These are phyloP conservation scores for Eutrema salsugineum DNA, from an alignment of 441 rosid species.

Conservation along the genomic window DNA sequence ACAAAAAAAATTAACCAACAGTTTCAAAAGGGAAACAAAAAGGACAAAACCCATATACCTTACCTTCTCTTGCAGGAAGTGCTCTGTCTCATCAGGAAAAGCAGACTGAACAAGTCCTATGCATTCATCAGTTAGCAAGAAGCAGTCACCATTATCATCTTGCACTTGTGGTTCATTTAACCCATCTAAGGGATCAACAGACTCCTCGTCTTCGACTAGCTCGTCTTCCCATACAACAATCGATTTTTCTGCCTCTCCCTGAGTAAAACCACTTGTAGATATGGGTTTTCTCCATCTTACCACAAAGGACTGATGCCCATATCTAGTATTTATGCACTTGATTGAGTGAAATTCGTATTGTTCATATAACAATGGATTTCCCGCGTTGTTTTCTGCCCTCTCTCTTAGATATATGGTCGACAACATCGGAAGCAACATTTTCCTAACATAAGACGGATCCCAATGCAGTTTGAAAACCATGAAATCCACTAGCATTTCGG, in stretches of 20 bases:
- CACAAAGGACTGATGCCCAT: slow-evolving; percentile 60
- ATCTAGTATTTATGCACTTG: slow-evolving; percentile 62
- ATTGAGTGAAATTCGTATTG: slow-evolving; percentile 79
- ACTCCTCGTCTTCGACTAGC: slow-evolving; percentile 44
- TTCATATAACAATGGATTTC: slow-evolving; percentile 42
- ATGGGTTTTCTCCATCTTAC: slow-evolving; percentile 75
- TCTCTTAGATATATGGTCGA: slow-evolving; percentile 81
- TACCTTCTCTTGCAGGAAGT: slow-evolving; percentile 63
- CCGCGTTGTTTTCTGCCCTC: slow-evolving; percentile 37
- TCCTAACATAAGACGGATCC: slow-evolving; percentile 74
- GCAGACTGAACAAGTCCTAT: slow-evolving; percentile 63
- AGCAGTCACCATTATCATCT: slow-evolving; percentile 48
- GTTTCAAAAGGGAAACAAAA: neutral
- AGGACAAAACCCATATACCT: too few relatives aligned
- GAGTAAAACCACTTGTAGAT: slow-evolving; percentile 11
- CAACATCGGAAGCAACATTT: slow-evolving; percentile 73
- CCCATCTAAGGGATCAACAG: slow-evolving; percentile 49
- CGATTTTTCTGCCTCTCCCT: slow-evolving; percentile 30
- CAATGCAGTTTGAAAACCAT: slow-evolving; percentile 64
- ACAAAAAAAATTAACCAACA: neutral
- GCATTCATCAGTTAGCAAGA: slow-evolving; percentile 73
- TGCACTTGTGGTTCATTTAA: slow-evolving; percentile 42
- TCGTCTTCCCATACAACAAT: slow-evolving; percentile 35
- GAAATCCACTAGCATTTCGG: slow-evolving; percentile 78
- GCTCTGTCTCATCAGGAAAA: slow-evolving; percentile 63